These are phyloP conservation scores for Leucosporidium yakuticum DNA, from an alignment of 768 basidiomycete species.

Conservation along the genomic window DNA sequence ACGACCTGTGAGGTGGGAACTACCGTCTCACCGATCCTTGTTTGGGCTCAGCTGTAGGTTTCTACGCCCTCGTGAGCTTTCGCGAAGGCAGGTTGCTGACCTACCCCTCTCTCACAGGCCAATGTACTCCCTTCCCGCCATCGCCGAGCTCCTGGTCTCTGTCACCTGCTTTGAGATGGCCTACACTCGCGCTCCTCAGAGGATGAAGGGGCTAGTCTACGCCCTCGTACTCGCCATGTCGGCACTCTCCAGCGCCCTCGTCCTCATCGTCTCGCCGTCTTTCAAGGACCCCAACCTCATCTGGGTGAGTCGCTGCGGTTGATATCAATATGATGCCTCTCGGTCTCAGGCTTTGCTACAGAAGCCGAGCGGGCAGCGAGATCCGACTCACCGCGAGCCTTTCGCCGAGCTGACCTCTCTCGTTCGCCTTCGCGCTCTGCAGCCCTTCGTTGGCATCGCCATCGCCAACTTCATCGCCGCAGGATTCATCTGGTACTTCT, in stretches of 20 bases:
- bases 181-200: neutral
- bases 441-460: slow-evolving; percentile 44
- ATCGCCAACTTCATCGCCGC: neutral
- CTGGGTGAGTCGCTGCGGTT: slow-evolving; percentile 45
- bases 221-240: slow-evolving; percentile 30
- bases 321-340: too few relatives aligned
- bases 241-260: slow-evolving; percentile 44
- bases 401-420: too few relatives aligned
- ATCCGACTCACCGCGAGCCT: neutral
- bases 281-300: slow-evolving; percentile 66
- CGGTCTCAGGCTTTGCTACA: slow-evolving; percentile 33
- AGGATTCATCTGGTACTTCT: neutral
- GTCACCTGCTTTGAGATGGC: slow-evolving; percentile 47
- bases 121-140: slow-evolving; percentile 42
- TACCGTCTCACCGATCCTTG: slow-evolving; percentile 34
- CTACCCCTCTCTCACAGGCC: slow-evolving; percentile 42
- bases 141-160: slow-evolving; percentile 53
- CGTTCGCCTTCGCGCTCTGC: neutral
- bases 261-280: slow-evolving; percentile 48
- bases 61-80: neutral
- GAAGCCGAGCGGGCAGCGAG: neutral
- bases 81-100: slow-evolving; percentile 10
- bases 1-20: slow-evolving; percentile 34
- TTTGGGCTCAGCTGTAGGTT: slow-evolving; percentile 36
- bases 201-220: slow-evolving; percentile 71